Evolutionary conservation across 768 basidiomycete genomes (phyloP).

Genomic region (Chalciporus pseudorubinellus): DNA sequence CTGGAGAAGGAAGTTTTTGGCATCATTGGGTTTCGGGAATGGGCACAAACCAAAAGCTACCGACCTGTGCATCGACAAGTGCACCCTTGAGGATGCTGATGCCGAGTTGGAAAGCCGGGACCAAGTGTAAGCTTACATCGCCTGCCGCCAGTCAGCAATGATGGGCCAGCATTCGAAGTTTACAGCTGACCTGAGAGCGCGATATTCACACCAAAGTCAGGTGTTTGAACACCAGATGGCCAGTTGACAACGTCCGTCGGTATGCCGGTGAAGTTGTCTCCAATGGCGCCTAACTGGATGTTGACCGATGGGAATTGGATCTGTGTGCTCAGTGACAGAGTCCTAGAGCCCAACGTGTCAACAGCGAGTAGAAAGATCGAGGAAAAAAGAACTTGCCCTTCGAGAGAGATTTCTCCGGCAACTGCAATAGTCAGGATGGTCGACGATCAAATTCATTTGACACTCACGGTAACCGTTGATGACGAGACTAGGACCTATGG

Average conservation of each 20-base stretch:
- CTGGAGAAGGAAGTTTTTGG: no score
- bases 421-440: background rate
- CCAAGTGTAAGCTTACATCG: conserved; percentile 20
- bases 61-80: conserved; percentile 25
- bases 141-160: conserved; percentile 1
- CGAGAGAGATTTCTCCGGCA: background rate
- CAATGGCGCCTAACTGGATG: background rate
- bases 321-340: background rate
- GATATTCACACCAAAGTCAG: background rate
- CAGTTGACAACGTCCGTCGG: background rate
- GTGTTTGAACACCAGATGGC: background rate
- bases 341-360: background rate
- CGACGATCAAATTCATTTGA: background rate
- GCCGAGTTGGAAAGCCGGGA: conserved; percentile 25
- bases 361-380: background rate
- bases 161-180: no score
- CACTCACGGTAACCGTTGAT: background rate
- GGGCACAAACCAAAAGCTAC: background rate
- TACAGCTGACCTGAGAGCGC: background rate
- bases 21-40: background rate
- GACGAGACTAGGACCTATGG: background rate
- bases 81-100: conserved; percentile 22
- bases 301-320: background rate
- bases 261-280: background rate
- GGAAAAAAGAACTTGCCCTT: background rate